Evolutionary conservation across 495 filamentous ascomycete species (phyloP).

Genomic region (Cercophora scortea): DNA sequence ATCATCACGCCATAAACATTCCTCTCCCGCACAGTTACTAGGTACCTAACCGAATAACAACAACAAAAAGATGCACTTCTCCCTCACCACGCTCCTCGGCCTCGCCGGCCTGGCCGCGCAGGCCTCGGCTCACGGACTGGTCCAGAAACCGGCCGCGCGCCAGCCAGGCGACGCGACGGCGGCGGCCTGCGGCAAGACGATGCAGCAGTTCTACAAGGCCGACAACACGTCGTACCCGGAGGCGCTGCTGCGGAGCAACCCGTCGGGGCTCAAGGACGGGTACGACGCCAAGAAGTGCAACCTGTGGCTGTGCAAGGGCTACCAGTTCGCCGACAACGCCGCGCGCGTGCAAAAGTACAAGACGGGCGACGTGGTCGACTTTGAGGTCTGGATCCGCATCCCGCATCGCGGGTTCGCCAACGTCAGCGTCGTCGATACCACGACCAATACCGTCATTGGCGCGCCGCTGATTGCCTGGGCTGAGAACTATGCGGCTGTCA

Average conservation of each 20-base stretch:
- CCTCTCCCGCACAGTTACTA: background rate
- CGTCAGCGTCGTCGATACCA: conserved; percentile 60
- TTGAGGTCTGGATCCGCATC: conserved; percentile 53
- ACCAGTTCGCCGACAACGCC: conserved; percentile 63
- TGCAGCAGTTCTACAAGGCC: conserved; percentile 49
- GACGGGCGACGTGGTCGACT: conserved; percentile 50
- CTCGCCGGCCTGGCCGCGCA: conserved; percentile 44
- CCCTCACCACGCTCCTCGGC: conserved; percentile 11
- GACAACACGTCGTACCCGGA: conserved; percentile 66
- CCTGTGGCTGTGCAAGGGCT: conserved; percentile 64
- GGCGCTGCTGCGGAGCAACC: conserved; percentile 50
- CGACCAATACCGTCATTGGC: conserved; percentile 50
- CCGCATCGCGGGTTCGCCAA: conserved; percentile 62
- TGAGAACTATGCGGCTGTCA: conserved; percentile 39
- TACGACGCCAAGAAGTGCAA: conserved; percentile 55
- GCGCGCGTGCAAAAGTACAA: conserved; percentile 56
- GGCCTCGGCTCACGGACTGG: conserved; percentile 55
- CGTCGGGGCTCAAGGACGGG: conserved; percentile 40
- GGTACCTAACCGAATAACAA: background rate
- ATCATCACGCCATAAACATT: background rate
- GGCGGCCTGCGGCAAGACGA: conserved; percentile 54
- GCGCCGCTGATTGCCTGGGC: conserved; percentile 48
- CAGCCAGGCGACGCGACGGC: conserved; percentile 52
- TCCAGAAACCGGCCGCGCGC: conserved; percentile 50
- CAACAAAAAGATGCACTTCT: conserved; percentile 12